Conservation (phyloP, 345 rosid species). For the Brassica nigra region DNA sequence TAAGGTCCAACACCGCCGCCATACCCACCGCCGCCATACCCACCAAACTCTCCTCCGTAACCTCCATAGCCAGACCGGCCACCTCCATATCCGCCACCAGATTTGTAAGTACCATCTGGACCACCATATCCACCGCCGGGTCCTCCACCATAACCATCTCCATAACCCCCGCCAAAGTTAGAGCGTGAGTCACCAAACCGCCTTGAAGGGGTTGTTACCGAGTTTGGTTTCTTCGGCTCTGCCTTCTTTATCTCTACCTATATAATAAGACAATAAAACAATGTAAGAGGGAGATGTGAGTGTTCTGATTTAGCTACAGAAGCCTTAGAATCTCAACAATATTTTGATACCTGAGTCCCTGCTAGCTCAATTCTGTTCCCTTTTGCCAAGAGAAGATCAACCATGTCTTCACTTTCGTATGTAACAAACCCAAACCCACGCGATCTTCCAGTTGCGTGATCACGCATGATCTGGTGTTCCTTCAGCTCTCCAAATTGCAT, state of each 20-base stretch:
- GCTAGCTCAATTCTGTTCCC: conserved; percentile 72
- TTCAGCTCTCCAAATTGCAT: conserved; percentile 69
- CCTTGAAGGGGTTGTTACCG: conserved; percentile 61
- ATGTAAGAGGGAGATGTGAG: background rate
- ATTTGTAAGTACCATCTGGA: conserved; percentile 56
- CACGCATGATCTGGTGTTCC: conserved; percentile 74
- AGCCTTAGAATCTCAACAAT: background rate
- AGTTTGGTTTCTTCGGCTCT: conserved; percentile 92
- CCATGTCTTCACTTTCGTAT: conserved; percentile 66
- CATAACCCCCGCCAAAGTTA: conserved; percentile 59
- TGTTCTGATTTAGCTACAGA: conserved; percentile 1
- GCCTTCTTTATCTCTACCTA: conserved; percentile 99
- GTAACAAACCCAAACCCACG: conserved; percentile 85
- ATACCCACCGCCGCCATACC: conserved; percentile 70
- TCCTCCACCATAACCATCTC: conserved; percentile 66
- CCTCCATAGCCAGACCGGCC: conserved; percentile 65
- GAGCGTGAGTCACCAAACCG: conserved; percentile 65
- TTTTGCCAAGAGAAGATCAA: conserved; percentile 64
- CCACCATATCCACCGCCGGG: conserved; percentile 57
- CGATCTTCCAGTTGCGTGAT: conserved; percentile 73
- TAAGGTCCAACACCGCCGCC: conserved; percentile 68
- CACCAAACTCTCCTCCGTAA: conserved; percentile 69
- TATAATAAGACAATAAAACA: background rate
- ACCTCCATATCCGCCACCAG: conserved; percentile 64
- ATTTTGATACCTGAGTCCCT: conserved; percentile 57